These are phyloP conservation scores for Phytophthora brassicae DNA, from an alignment of 352 stramenopile species.

Conservation along the genomic window DNA sequence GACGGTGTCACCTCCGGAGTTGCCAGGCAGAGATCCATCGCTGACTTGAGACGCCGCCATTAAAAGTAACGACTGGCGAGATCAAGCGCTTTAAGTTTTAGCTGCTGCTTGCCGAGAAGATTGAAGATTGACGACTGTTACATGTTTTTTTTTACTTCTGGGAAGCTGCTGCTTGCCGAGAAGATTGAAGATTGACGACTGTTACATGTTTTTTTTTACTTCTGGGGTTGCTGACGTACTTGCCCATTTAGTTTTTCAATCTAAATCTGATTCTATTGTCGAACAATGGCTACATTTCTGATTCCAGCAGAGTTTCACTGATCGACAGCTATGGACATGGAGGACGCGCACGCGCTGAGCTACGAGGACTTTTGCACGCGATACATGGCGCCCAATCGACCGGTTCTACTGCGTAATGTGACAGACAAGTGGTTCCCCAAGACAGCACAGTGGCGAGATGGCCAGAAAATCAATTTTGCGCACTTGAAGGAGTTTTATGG, in stretches of 20 bases:
- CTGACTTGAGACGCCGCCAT: slow-evolving; percentile 25
- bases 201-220: no score
- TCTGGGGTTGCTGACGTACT: slow-evolving; percentile 27
- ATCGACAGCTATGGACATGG: slow-evolving; percentile 42
- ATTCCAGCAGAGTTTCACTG: no score
- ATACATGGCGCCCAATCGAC: slow-evolving; percentile 73
- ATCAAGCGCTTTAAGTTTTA: neutral
- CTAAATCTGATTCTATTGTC: neutral
- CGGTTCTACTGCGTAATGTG: slow-evolving; percentile 71
- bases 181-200: slow-evolving; percentile 20
- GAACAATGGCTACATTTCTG: no score
- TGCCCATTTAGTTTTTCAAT: slow-evolving; percentile 5
- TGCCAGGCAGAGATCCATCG: slow-evolving; percentile 5
- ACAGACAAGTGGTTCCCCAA: slow-evolving; percentile 31
- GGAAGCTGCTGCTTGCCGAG: slow-evolving; percentile 4
- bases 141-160: no score
- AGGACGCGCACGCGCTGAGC: slow-evolving; percentile 52
- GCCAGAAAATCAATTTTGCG: slow-evolving; percentile 40
- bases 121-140: slow-evolving; percentile 18
- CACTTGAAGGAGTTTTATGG: slow-evolving; percentile 50
- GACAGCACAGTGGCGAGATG: slow-evolving; percentile 29
- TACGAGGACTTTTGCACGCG: slow-evolving; percentile 73
- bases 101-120: slow-evolving; percentile 10
- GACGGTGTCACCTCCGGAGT: slow-evolving; percentile 28
- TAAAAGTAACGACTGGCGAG: slow-evolving; percentile 2